Percentiles rank a stretch among this genome's conserved stretches.
Evolutionary conservation across 805 yeast genomes (phyloP).

Genomic region (Candida glaebosa): DNA sequence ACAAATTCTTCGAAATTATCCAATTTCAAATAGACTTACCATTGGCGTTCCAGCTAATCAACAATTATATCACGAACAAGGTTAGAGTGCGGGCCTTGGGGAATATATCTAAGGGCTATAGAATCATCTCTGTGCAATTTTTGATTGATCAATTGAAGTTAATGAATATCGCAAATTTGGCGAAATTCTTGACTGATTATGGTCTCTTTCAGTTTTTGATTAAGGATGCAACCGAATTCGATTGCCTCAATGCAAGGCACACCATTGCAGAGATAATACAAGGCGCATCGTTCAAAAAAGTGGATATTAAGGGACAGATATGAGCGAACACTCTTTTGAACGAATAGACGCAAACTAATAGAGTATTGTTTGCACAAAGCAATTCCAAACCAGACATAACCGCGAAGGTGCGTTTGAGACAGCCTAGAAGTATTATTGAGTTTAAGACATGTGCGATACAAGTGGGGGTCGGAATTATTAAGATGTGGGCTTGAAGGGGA

Average conservation of each 20-base stretch:
- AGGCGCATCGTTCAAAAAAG: conserved; percentile 45
- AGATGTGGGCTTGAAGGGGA: too few relatives aligned
- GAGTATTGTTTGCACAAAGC: too few relatives aligned
- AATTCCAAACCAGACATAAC: too few relatives aligned
- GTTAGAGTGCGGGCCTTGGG: conserved; percentile 57
- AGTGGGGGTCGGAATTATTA: too few relatives aligned
- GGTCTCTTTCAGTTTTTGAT: conserved; percentile 29
- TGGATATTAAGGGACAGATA: conserved; percentile 90
- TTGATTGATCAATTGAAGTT: conserved; percentile 40
- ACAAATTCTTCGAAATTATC: conserved; percentile 42
- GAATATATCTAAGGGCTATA: conserved; percentile 55
- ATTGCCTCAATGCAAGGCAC: conserved; percentile 31
- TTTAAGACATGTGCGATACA: too few relatives aligned
- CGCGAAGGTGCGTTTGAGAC: too few relatives aligned
- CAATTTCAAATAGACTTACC: conserved; percentile 9
- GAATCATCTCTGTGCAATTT: conserved; percentile 39
- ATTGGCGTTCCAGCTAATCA: conserved; percentile 21
- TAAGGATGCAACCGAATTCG: conserved; percentile 20
- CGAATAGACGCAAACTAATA: too few relatives aligned
- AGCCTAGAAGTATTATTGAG: too few relatives aligned
- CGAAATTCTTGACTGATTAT: conserved; percentile 40
- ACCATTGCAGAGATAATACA: conserved; percentile 33
- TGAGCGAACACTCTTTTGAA: conserved; percentile 22
- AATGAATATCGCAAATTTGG: conserved; percentile 30
- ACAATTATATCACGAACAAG: conserved; percentile 49